Evolutionary conservation across 2,329 filamentous ascomycete species (phyloP), one percentile per base, ranked within the genome.

Genomic region (Cladorrhinum sp.): DNA sequence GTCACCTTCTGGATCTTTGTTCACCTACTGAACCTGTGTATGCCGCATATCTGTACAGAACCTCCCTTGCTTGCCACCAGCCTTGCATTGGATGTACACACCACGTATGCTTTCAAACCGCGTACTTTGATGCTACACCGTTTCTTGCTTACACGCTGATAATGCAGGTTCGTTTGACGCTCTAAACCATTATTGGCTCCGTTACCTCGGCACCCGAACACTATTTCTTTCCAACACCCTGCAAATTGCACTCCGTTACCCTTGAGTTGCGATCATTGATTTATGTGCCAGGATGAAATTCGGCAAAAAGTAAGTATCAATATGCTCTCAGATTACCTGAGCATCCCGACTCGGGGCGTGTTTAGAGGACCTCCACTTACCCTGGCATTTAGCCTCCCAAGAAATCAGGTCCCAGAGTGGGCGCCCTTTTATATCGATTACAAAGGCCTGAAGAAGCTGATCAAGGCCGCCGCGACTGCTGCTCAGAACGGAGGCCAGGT

Each of bases 361-460:
- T n/a, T n/a, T n/a, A n/a, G 42, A 46, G 24, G 18, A 18, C 24
- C 36, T 59, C 58, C 68, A 70, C 65, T 46, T 23, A 58, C 48
- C 39, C 52, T 33, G 55, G n/a, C 23, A 8, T 10, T 58, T 67
- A 88, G 86, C 72, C 82, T 96, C 59, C 85, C 90, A 18, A 86
- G 90, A 53, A 92, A 93, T 72, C 90, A 94, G 77, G 90, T 95
- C 71, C 91, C 91, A 53, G 91, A 94, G 77, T 96, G 91, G 91
- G 88, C 90, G 57, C 81, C 87, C 60, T 87, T 83, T 30, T 96
- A 96, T 73, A 93, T 95, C 79, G 87, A 95, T 77, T 96, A 96
- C 80, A 95, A 94, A 73, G 87, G 88, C 68, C 80, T 98, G 70
- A 99, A 99, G 82, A 96, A 95, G 80, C 85, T 97, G 66, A 93